Percentiles rank a stretch among this genome's conserved stretches.
Evolutionary conservation across 768 basidiomycete genomes (phyloP).

Genomic region (Tephrocybe sp.): DNA sequence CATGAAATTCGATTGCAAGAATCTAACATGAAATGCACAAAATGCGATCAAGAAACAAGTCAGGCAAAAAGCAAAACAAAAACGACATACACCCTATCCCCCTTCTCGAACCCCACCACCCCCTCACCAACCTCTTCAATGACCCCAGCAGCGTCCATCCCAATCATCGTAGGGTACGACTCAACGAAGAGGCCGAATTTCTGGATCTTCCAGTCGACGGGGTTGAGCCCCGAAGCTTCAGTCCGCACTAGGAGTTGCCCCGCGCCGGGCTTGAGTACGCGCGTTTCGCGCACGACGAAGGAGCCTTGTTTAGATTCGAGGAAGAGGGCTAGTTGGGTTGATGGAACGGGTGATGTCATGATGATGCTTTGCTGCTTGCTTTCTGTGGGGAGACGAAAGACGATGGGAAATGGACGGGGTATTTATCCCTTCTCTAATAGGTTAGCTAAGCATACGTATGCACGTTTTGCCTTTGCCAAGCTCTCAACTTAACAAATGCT

Average conservation of each 20-base stretch:
- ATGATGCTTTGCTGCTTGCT: neutral
- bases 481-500: too few relatives aligned
- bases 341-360: slow-evolving; percentile 1
- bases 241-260: slow-evolving; percentile 43
- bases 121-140: slow-evolving; percentile 49
- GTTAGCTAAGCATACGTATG: too few relatives aligned
- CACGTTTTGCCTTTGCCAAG: too few relatives aligned
- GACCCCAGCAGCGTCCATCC: slow-evolving; percentile 48
- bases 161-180: slow-evolving; percentile 43
- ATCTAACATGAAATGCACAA: neutral
- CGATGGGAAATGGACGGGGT: too few relatives aligned
- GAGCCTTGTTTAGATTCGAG: slow-evolving; percentile 16
- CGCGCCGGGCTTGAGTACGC: slow-evolving; percentile 23
- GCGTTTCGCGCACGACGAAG: slow-evolving; percentile 12
- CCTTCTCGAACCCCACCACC: slow-evolving; percentile 44
- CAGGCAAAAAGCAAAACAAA: neutral
- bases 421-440: too few relatives aligned
- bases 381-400: too few relatives aligned
- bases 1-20: neutral
- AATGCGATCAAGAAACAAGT: neutral
- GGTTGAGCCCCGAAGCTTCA: slow-evolving; percentile 39
- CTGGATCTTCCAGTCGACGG: slow-evolving; percentile 50
- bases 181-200: slow-evolving; percentile 34
- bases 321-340: slow-evolving; percentile 23
- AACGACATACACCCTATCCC: slow-evolving; percentile 48